Conservation (phyloP, 768 basidiomycete species). For the Coprinellus micaceus region DNA sequence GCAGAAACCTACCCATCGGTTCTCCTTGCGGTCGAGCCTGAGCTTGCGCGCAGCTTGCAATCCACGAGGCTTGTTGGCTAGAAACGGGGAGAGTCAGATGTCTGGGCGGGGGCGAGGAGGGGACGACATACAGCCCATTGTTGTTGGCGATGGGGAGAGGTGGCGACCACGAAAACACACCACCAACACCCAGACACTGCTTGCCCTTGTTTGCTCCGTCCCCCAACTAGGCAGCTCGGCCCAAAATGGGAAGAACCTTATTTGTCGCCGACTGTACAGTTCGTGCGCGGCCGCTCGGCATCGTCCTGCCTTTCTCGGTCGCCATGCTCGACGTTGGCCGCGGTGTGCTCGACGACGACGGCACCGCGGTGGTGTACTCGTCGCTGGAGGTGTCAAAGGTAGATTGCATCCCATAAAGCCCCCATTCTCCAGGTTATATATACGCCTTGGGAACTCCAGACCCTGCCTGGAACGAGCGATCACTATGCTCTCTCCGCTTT, state of each 20-base stretch:
- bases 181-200: constrained; percentile 23
- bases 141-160: constrained; percentile 32
- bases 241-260: constrained; percentile 35
- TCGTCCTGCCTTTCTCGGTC: neutral
- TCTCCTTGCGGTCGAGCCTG: constrained; percentile 87
- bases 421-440: neutral
- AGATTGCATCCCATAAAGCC: constrained; percentile 1
- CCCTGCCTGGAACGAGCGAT: constrained; percentile 5
- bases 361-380: neutral
- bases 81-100: constrained; percentile 11
- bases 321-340: neutral
- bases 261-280: constrained; percentile 38
- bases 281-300: constrained; percentile 2
- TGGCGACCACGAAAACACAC: constrained; percentile 15
- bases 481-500: neutral
- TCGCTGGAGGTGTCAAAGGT: neutral
- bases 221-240: neutral
- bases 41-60: constrained; percentile 99
- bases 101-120: neutral
- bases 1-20: constrained; percentile 82
- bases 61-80: constrained; percentile 99
- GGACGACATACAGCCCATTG: constrained; percentile 78
- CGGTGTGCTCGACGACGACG: neutral
- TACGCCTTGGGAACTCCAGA: neutral
- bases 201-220: constrained; percentile 7